Percentiles rank a stretch among this genome's conserved stretches.
phyloP scores from a whole-genome alignment of 805 yeast species.

The Myxozyma monticola region DNA sequence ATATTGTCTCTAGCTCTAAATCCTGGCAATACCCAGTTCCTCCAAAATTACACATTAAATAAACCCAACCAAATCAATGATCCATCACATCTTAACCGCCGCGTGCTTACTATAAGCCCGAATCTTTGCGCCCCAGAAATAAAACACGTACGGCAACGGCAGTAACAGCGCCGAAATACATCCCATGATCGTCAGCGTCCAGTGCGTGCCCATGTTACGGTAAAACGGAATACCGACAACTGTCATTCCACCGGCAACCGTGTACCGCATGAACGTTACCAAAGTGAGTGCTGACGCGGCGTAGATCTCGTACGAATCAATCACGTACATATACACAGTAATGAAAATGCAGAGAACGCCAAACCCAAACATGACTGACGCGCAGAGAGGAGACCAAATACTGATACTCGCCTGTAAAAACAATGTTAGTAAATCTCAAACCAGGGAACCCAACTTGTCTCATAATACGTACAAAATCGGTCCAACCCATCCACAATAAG shows the following conservation, averaged over 20 bases:
- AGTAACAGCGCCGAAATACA: conserved; percentile 38
- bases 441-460: background rate
- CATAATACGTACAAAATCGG: conserved; percentile 45
- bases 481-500: conserved; percentile 56
- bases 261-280: conserved; percentile 58
- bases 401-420: conserved; percentile 36
- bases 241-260: conserved; percentile 55
- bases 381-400: conserved; percentile 49
- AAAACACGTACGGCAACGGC: conserved; percentile 59
- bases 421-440: conserved; percentile 39
- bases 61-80: background rate
- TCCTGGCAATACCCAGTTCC: too few relatives aligned
- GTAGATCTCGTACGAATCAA: conserved; percentile 47
- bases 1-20: too few relatives aligned
- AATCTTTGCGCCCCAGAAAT: conserved; percentile 48
- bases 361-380: conserved; percentile 51
- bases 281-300: conserved; percentile 86
- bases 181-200: conserved; percentile 37
- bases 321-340: conserved; percentile 44
- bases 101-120: conserved; percentile 36
- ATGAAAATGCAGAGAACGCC: conserved; percentile 45
- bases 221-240: conserved; percentile 56
- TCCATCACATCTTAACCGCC: conserved; percentile 6
- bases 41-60: too few relatives aligned
- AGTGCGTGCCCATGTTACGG: conserved; percentile 50